Base-by-base conservation (phyloP, 306 rosid genomes). In the Potentilla sterilis region DNA sequence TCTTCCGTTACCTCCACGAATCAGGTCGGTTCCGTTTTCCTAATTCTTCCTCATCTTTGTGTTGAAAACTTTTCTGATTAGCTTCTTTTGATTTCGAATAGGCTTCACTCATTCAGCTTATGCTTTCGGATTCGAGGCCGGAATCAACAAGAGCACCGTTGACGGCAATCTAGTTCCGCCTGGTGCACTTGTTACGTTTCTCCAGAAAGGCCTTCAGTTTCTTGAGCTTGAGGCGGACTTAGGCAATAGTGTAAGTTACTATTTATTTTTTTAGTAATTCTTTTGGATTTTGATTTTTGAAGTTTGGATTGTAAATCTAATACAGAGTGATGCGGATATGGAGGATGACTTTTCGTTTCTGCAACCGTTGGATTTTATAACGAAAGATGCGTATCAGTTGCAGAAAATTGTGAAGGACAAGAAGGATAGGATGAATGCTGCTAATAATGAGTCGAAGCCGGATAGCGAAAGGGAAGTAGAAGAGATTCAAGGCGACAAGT, bases 61-160 rank as follows among this genome's bases (percentile, higher is more conserved):
- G 28, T 28, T 28, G 28, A 28, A 28, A 37, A 38, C 24, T 41
- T 28, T 58, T 21, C 38, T 59, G 4, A 24, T 9, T 58, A 58
- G 64, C 14, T 32, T 13, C 9, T 5, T 14, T 14, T 34, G 37
- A 61, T 61, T 14, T 16, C 1, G 65, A 38, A 54, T 2, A 89
- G 94, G 94, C 41, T 87, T 84, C 76, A 84, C 91, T 11, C 94
- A 87, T 75, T 87, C 91, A 4, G 90, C 94, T 77, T 89, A 85
- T 81, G 89, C 94, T 44, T 82, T 87, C 21, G 90, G 91, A 64
- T 82, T 82, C 57, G 94, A 89, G 79, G 91, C 90, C 1, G 91
- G 88, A 48, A 86, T 89, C n/a, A 82, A 89, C 66, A 87, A 79
- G 73, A 78, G 75, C 76, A 47, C 74, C 24, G 79, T 84, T 40